These are phyloP conservation scores for Trichoderma pleuroti DNA, from an alignment of 2,329 filamentous ascomycete species.

Conservation along the genomic window DNA sequence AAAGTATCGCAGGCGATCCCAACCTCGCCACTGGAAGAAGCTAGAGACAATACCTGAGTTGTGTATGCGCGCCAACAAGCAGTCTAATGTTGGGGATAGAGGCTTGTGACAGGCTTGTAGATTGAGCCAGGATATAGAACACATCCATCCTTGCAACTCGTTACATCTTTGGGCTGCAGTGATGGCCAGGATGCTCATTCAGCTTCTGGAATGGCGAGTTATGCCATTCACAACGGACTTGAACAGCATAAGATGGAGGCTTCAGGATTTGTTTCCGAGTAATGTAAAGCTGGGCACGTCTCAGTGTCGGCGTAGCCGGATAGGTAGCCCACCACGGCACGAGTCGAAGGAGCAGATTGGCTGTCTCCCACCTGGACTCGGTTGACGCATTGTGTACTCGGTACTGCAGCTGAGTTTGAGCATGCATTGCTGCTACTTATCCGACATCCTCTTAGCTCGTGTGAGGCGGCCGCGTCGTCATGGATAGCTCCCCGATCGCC, in stretches of 20 bases:
- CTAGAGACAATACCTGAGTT: neutral
- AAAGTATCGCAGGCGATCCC: neutral
- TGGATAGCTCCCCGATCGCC: neutral
- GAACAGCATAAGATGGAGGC: neutral
- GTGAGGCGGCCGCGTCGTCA: neutral
- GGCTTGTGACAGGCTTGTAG: neutral
- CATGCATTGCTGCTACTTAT: neutral
- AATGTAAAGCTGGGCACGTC: neutral
- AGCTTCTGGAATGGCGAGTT: neutral
- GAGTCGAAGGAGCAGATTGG: neutral
- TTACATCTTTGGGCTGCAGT: neutral
- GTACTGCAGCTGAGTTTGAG: neutral
- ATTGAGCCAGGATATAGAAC: neutral
- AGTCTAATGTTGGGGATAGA: neutral
- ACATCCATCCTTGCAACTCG: neutral
- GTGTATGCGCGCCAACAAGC: neutral
- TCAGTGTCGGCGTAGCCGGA: neutral
- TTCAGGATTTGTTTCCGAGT: neutral
- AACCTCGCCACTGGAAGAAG: neutral
- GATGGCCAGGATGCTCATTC: neutral
- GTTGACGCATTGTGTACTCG: neutral
- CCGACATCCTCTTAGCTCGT: neutral
- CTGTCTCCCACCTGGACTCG: neutral
- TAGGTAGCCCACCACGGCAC: neutral
- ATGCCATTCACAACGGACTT: neutral